These are phyloP conservation scores for Hericium alpestre DNA, from an alignment of 768 basidiomycete genomes.

Conservation along the genomic window DNA sequence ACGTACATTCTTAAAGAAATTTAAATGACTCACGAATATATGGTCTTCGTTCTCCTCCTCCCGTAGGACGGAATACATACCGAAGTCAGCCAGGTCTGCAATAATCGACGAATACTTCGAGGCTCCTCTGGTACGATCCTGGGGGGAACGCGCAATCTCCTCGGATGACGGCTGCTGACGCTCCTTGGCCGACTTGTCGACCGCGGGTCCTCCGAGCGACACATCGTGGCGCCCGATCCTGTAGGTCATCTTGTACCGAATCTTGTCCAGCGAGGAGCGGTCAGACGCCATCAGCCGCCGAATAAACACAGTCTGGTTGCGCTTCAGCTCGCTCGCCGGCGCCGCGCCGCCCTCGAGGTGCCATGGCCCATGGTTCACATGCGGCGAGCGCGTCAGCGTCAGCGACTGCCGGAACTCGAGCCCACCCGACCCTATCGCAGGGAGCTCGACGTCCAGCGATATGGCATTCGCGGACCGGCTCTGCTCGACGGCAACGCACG, in stretches of 20 bases:
- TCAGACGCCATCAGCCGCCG: background rate
- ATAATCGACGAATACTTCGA: no score
- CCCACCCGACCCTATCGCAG: background rate
- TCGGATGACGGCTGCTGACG: no score
- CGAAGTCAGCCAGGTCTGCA: no score
- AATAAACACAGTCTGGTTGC: background rate
- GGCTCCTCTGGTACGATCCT: no score
- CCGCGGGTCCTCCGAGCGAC: no score
- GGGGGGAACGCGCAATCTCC: no score
- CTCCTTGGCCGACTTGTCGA: no score
- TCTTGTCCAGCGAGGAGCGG: background rate
- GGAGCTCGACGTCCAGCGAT: background rate
- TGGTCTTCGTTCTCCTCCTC: background rate
- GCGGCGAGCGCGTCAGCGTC: background rate
- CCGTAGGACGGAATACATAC: no score
- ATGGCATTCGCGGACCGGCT: background rate
- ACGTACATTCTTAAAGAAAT: background rate
- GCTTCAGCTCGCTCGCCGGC: background rate
- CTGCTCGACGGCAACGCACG: background rate
- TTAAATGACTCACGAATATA: background rate
- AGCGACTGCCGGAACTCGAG: background rate
- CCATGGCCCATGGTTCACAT: background rate
- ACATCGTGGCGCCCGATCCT: background rate
- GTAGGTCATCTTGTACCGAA: background rate
- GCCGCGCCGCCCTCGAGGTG: background rate